Evolutionary conservation across 2,329 filamentous ascomycete genomes (phyloP).

Genomic region (Pestalotiopsis sp.): DNA sequence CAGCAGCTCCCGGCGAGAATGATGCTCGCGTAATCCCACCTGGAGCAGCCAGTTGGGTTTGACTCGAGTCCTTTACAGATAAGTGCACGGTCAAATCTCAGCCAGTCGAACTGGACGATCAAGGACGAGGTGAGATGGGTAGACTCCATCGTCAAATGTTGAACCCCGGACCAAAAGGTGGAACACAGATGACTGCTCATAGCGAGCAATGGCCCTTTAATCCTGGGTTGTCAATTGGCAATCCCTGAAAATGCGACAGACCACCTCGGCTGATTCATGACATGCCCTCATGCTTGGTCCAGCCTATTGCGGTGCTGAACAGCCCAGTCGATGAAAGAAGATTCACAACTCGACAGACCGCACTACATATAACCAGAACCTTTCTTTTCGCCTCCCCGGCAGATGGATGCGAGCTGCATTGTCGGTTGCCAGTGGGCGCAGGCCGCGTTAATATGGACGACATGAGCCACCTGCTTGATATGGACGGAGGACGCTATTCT

Average conservation of each 20-base stretch:
- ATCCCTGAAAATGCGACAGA: neutral
- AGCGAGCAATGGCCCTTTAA: neutral
- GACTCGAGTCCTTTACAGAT: neutral
- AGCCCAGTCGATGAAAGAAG: neutral
- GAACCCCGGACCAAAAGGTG: neutral
- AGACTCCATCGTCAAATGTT: neutral
- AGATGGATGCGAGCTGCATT: neutral
- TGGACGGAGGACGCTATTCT: neutral
- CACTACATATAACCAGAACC: too few relatives aligned
- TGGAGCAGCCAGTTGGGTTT: neutral
- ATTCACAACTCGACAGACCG: neutral
- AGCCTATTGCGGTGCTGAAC: neutral
- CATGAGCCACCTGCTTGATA: slow-evolving; percentile 6
- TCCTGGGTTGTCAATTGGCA: neutral
- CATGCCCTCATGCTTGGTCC: neutral
- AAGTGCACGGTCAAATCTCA: neutral
- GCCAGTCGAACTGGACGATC: neutral
- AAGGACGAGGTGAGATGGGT: neutral
- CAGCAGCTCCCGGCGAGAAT: neutral
- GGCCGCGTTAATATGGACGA: neutral
- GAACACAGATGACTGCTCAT: neutral
- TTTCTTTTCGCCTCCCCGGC: too few relatives aligned
- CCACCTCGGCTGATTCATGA: neutral
- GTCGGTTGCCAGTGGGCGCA: neutral
- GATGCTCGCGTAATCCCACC: neutral